Evolutionary conservation across 352 stramenopile genomes (phyloP).

Genomic region (Globisporangium recalcitrans): DNA sequence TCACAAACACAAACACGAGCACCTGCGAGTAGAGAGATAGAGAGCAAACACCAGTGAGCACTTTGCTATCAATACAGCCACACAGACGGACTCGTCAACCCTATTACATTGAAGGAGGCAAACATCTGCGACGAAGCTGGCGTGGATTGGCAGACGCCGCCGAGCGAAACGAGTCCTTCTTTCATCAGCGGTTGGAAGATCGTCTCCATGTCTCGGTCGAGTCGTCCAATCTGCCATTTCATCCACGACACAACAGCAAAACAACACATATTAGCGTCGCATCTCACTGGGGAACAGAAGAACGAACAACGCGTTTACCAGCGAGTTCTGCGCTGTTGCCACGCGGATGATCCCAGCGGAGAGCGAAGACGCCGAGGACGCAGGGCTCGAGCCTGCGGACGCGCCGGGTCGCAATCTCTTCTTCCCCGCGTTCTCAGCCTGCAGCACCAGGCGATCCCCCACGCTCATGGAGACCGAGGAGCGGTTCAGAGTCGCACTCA

Average conservation of each 20-base stretch:
- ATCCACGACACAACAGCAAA: background rate
- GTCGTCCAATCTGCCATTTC: constrained; percentile 38
- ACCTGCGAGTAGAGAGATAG: constrained; percentile 17
- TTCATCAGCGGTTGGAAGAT: constrained; percentile 64
- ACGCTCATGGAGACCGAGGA: constrained; percentile 29
- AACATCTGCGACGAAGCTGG: constrained; percentile 55
- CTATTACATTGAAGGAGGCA: constrained; percentile 48
- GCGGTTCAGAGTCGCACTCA: constrained; percentile 47
- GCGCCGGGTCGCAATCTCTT: constrained; percentile 43
- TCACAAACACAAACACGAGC: constrained; percentile 56
- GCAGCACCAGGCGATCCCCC: constrained; percentile 48
- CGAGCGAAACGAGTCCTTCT: constrained; percentile 39
- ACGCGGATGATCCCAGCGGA: constrained; percentile 50
- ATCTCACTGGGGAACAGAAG: background rate
- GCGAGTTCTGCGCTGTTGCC: constrained; percentile 32
- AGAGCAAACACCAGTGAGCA: background rate
- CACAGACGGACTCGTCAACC: background rate
- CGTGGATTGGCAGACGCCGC: constrained; percentile 39
- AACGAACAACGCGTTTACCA: constrained; percentile 13
- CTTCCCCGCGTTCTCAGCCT: constrained; percentile 67
- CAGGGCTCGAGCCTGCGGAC: background rate
- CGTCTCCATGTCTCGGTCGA: constrained; percentile 58
- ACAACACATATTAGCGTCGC: background rate
- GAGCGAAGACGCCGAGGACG: constrained; percentile 14
- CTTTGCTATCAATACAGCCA: background rate